Evolutionary conservation across 2,329 filamentous ascomycete species (phyloP), one percentile per base, ranked within the genome.

Genomic region (Sporothrix dimorphospora): DNA sequence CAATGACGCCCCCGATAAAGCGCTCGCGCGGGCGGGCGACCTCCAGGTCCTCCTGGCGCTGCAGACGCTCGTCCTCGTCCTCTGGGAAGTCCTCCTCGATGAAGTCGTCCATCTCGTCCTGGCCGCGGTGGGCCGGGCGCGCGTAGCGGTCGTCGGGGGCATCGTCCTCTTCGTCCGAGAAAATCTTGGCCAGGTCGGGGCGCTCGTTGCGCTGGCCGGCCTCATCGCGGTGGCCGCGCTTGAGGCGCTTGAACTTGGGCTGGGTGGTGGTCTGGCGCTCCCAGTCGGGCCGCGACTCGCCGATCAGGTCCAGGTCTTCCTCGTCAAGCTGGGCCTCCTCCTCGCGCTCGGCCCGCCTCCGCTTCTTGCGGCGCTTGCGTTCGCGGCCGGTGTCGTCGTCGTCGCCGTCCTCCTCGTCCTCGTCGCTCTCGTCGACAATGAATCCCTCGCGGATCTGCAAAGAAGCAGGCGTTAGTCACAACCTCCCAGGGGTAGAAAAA

Each of bases 41-140:
- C 79, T 98, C 94, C 77, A 92, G 87, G 79, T 98, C 94, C 80
- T 97, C 94, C 75, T 91, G 88, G 76, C 94, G 89, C 72, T 89
- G 89, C 71, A 91, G 89, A 21, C 89, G 86, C 77, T 93, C 92
- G 73, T 92, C 91, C 75, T 97, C 94, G 76, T 97, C 94, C 67
- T 94, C 93, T 67, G 94, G 93, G 74, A 94, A 94, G 77, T 98
- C 96, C 77, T 98, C 94, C 80, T 98, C 95, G 78, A 99, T 99
- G 81, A 99, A 99, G 80, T 95, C 94, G 73, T 94, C 94, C 80
- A 97, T 93, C 78, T 97, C 94, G 80, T 97, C 92, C 74, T 88
- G 85, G 47, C 86, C 85, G 72, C 92, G 87, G 74, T 88, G 88
- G 75, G 81, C 84, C 5, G 84, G 81, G 74, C 87, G 82, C 45